Conservation (phyloP, 73 alveolate species). For the Breviolum minutum region DNA sequence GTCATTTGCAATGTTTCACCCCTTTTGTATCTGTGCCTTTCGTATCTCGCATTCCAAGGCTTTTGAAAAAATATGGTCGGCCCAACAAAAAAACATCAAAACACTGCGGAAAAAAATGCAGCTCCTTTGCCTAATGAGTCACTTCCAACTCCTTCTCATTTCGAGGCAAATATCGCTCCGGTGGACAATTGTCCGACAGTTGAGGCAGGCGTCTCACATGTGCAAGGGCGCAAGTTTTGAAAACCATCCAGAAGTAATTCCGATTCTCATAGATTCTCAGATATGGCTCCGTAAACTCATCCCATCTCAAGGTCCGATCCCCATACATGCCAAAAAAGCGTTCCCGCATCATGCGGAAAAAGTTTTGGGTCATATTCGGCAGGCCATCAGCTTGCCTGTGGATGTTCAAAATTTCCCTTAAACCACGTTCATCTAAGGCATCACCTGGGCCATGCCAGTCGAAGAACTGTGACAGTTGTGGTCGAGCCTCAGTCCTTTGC, state of each 20-base stretch:
- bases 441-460: not conserved
- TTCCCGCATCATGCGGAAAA: not conserved
- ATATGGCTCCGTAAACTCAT: not conserved
- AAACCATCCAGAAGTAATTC: not conserved
- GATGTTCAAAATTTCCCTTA: not conserved
- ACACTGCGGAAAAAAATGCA: too few species aligned
- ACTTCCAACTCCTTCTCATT: not conserved
- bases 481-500: too few species aligned
- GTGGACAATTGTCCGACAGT: not conserved
- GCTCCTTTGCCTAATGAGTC: too few species aligned
- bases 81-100: too few species aligned
- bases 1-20: not conserved
- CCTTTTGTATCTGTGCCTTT: not conserved
- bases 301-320: not conserved
- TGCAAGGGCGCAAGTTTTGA: not conserved
- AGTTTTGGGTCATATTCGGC: not conserved
- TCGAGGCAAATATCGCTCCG: not conserved
- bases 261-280: not conserved
- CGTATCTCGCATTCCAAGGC: too few species aligned
- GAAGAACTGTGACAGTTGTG: not conserved
- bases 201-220: not conserved
- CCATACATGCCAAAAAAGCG: not conserved
- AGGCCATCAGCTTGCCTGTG: not conserved
- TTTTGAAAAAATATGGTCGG: too few species aligned
- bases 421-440: not conserved